phyloP scores from a whole-genome alignment of 2,329 filamentous ascomycete genomes.

The Kalmusia sp. region DNA sequence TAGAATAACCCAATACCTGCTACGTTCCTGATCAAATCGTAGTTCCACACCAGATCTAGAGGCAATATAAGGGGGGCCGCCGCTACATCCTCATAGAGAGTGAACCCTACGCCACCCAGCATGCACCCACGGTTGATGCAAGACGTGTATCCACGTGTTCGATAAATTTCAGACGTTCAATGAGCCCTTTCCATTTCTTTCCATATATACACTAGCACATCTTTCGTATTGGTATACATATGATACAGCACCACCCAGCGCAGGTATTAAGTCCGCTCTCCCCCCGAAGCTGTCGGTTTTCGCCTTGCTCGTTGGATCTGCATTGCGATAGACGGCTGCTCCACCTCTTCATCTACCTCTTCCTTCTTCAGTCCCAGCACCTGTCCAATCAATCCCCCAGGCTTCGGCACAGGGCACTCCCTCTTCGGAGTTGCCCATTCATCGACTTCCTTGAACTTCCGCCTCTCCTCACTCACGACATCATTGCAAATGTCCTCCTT shows the following conservation, averaged over 20 bases:
- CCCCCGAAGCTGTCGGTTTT: neutral
- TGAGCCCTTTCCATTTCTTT: neutral
- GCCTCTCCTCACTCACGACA: conserved; percentile 28
- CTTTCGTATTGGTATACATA: neutral
- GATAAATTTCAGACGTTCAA: no score
- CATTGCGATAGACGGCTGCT: conserved; percentile 13
- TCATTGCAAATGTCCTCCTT: conserved; percentile 29
- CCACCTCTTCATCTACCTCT: conserved; percentile 21
- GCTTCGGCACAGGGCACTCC: conserved; percentile 94
- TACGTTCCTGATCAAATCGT: no score
- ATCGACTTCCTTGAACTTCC: conserved; percentile 20
- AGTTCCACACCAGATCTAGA: no score
- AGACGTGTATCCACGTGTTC: no score
- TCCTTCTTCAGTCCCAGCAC: conserved; percentile 71
- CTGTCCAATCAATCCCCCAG: conserved; percentile 77
- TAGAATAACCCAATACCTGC: no score
- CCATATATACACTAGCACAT: neutral
- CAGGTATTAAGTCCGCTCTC: neutral
- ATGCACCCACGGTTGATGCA: no score
- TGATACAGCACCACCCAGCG: neutral
- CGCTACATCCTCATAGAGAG: no score
- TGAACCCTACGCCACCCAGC: no score
- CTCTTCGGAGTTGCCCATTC: conserved; percentile 53
- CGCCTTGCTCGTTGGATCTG: conserved; percentile 14
- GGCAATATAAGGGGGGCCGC: no score